Percentiles rank a stretch among this genome's conserved stretches.
Conservation (phyloP, 176 grass and related monocot species). For the Eleusine coracana region DNA sequence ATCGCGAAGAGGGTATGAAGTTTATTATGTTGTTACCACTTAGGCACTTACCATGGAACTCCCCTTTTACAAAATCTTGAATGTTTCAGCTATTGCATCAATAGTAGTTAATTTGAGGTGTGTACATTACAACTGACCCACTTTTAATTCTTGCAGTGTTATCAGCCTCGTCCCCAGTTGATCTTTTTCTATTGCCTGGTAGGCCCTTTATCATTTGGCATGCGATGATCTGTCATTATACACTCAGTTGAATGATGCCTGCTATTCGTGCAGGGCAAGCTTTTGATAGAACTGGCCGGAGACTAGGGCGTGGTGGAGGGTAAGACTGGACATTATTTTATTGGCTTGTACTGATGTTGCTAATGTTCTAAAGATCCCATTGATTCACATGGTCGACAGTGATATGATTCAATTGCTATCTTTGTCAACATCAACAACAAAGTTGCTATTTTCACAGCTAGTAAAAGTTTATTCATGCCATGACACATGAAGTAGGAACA, state of each 20-base stretch:
- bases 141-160: constrained; percentile 66
- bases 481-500: neutral
- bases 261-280: constrained; percentile 69
- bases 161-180: constrained; percentile 66
- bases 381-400: neutral
- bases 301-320: constrained; percentile 95
- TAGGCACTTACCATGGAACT: neutral
- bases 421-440: neutral
- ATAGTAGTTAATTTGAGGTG: constrained; percentile 21
- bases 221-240: neutral
- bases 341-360: constrained; percentile 27
- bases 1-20: constrained; percentile 79
- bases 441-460: neutral
- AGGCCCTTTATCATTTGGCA: constrained; percentile 23
- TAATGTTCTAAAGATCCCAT: neutral
- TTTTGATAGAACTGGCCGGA: constrained; percentile 86
- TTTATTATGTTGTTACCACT: constrained; percentile 4
- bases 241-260: neutral
- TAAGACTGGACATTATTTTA: constrained; percentile 41
- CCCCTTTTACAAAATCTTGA: neutral
- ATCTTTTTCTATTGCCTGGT: constrained; percentile 86
- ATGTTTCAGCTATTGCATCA: neutral
- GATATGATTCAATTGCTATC: neutral
- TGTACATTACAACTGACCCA: constrained; percentile 19
- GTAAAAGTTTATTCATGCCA: neutral